Percentiles rank a stretch among this genome's conserved stretches.
phyloP scores from a whole-genome alignment of 2,329 filamentous ascomycete genomes.

The Boeremia lycopersici region DNA sequence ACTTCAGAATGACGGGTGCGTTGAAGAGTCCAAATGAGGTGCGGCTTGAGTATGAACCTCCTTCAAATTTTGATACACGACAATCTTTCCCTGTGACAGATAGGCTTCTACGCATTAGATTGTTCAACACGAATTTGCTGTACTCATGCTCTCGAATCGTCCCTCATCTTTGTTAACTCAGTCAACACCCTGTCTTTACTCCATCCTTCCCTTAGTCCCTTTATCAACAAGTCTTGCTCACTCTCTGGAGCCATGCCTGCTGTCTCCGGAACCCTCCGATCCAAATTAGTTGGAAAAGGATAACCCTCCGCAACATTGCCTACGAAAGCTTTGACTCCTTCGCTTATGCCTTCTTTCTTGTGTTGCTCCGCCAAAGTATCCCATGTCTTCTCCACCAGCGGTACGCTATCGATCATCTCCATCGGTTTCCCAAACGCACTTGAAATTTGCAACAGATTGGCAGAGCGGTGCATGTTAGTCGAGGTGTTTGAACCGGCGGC shows the following conservation, averaged over 20 bases:
- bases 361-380: slow-evolving; percentile 45
- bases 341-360: slow-evolving; percentile 46
- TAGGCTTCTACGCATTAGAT: no score
- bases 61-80: no score
- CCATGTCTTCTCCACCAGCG: slow-evolving; percentile 57
- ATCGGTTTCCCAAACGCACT: slow-evolving; percentile 68
- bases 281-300: slow-evolving; percentile 67
- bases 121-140: no score
- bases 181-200: slow-evolving; percentile 49
- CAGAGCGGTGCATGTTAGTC: slow-evolving; percentile 57
- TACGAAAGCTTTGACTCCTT: slow-evolving; percentile 55
- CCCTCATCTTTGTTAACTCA: slow-evolving; percentile 48
- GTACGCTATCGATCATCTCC: slow-evolving; percentile 63
- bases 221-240: slow-evolving; percentile 60
- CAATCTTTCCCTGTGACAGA: no score
- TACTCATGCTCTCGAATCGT: slow-evolving; percentile 35
- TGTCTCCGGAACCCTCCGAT: slow-evolving; percentile 60
- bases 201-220: slow-evolving; percentile 53
- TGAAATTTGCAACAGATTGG: slow-evolving; percentile 68
- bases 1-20: no score
- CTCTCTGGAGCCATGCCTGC: slow-evolving; percentile 66
- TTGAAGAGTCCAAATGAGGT: no score
- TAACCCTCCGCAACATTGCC: slow-evolving; percentile 63
- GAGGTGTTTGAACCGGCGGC: slow-evolving; percentile 65
- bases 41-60: no score